Conservation (phyloP, 108 stramenopile genomes). For the Cylindrotheca fusiformis region DNA sequence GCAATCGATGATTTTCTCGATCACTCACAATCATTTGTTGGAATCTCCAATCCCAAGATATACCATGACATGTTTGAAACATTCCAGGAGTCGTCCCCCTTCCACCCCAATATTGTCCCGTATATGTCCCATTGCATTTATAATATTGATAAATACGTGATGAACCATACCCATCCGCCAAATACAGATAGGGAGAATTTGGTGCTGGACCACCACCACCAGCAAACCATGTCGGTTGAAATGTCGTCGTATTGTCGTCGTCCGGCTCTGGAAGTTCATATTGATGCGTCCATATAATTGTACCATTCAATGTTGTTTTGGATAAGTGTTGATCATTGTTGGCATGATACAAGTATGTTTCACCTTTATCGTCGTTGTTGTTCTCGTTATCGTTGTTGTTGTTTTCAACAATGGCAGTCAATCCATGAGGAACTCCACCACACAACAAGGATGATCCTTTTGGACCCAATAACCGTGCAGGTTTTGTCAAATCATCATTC, state of each 20-base stretch:
- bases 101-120: constrained; percentile 9
- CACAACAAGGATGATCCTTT: background rate
- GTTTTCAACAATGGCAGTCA: constrained; percentile 1
- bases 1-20: constrained; percentile 14
- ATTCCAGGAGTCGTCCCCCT: background rate
- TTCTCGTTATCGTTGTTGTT: too few relatives aligned
- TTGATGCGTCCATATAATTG: constrained; percentile 5
- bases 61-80: background rate
- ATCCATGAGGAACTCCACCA: constrained; percentile 13
- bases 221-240: constrained; percentile 9
- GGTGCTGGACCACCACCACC: too few relatives aligned
- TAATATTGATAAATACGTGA: constrained; percentile 6
- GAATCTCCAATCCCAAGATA: background rate
- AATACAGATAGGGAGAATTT: constrained; percentile 9
- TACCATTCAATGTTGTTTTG: constrained; percentile 7
- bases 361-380: background rate
- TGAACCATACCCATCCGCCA: constrained; percentile 14
- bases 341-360: constrained; percentile 6
- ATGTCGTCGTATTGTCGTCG: background rate
- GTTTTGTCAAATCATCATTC: background rate
- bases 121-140: constrained; percentile 6
- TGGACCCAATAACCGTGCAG: constrained; percentile 1
- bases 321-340: constrained; percentile 9
- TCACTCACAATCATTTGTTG: constrained; percentile 5
- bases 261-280: background rate